Base-by-base conservation (phyloP, 108 stramenopile genomes). In the Stephanodiscus triporus region DNA sequence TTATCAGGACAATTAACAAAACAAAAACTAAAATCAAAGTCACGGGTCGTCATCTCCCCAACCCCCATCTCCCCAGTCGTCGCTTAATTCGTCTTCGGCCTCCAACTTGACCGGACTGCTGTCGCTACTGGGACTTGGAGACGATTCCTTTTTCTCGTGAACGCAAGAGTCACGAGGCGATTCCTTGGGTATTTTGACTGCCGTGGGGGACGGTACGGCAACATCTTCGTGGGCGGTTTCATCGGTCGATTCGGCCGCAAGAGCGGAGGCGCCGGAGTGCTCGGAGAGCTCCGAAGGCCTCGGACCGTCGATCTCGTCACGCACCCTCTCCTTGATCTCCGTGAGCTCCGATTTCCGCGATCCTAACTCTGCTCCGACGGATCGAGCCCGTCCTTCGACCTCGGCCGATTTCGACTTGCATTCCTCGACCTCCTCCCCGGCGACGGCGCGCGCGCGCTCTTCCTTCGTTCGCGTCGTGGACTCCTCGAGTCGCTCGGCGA, bases 51-150 rank as follows among this genome's bases (percentile, higher is more conserved):
- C 68, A 69, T 69, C 68, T 5, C 68, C 68, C 68, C 54, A 69
- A 40, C 51, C 68, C 23, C 54, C 68, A 42, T 69, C 68, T 43
- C 68, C 68, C 68, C 68, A 69, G 19, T 69, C 68, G 42, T 69
- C 68, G 57, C 47, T 69, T 38, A 47, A 57, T 24, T 54, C 42
- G 24, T 30, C 40, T 10, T 40, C 56, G 55, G 22, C 37, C 32
- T 59, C 58, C 32, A 30, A 59, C 29, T 59, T 59, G 37, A 59
- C 17, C 37, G 29, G 58, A 17, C 29, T 37, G 34, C 22, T 59
- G 58, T 6, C 58, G 16, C 58, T 30, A n/a, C 36, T 17, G 2
- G 32, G n/a, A 37, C 29, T 59, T n/a, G 19, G 32, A 17, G 40
- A 40, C 10, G 40, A 5, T 9, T 4, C 9, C 40, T 1, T 40